Percentiles rank a stretch among this genome's conserved stretches.
phyloP scores from a whole-genome alignment of 129 eudicot species.

The Dittrichia graveolens region DNA sequence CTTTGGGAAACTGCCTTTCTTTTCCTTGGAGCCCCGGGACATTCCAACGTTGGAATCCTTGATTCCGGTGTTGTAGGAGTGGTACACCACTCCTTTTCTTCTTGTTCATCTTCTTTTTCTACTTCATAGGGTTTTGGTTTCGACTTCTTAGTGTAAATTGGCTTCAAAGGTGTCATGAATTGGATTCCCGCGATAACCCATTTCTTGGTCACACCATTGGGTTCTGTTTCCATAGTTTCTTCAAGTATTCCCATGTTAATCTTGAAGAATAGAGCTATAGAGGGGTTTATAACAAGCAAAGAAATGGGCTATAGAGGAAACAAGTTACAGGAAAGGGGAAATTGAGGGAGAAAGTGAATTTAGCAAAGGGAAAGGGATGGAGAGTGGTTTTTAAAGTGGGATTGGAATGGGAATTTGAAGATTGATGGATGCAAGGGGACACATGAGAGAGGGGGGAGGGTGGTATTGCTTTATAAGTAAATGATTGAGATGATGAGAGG shows the following conservation, averaged over 20 bases:
- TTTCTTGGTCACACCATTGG: slow-evolving; percentile 31
- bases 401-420: slow-evolving; percentile 20
- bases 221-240: slow-evolving; percentile 35
- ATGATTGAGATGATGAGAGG: slow-evolving; percentile 32
- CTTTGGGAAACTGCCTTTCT: slow-evolving; percentile 45
- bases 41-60: slow-evolving; percentile 47
- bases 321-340: slow-evolving; percentile 7
- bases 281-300: not conserved
- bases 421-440: slow-evolving; percentile 31
- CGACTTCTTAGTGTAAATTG: slow-evolving; percentile 45
- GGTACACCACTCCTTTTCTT: slow-evolving; percentile 42
- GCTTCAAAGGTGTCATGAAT: slow-evolving; percentile 49
- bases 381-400: slow-evolving; percentile 27
- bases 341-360: slow-evolving; percentile 16
- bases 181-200: slow-evolving; percentile 60
- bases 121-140: not conserved
- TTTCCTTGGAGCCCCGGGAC: slow-evolving; percentile 84
- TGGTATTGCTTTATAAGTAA: slow-evolving; percentile 21
- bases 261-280: not conserved
- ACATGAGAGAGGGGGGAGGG: slow-evolving; percentile 25
- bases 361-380: slow-evolving; percentile 16
- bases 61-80: slow-evolving; percentile 77
- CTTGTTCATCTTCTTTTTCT: slow-evolving; percentile 25
- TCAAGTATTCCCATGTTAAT: slow-evolving; percentile 38
- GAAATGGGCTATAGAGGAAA: slow-evolving; percentile 15